Conservation (phyloP, 148 eudicot species). For the Amaranthus cruentus region DNA sequence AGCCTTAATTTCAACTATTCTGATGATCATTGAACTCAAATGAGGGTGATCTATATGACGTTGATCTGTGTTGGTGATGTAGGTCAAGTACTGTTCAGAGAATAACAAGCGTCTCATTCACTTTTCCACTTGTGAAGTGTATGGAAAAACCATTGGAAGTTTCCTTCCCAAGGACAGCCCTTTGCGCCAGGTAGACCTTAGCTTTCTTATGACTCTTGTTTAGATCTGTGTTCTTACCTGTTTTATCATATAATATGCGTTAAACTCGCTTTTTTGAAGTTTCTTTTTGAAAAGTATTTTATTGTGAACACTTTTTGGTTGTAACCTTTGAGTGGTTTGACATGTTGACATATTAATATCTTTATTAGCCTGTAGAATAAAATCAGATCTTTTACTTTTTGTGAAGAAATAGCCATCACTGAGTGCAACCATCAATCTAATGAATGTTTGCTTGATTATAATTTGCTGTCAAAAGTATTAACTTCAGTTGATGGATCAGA, state of each 20-base stretch:
- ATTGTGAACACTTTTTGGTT: neutral
- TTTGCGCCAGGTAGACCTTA: constrained; percentile 60
- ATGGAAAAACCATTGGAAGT: constrained; percentile 92
- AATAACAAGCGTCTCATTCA: constrained; percentile 95
- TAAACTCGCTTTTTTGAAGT: constrained; percentile 11
- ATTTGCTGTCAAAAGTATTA: neutral
- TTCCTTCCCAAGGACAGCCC: constrained; percentile 91
- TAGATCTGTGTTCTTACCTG: constrained; percentile 20
- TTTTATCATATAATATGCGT: neutral
- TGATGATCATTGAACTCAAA: neutral
- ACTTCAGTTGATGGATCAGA: neutral
- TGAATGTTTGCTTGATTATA: neutral
- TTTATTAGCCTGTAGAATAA: neutral
- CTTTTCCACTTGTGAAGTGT: constrained; percentile 97
- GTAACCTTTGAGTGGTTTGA: constrained; percentile 7
- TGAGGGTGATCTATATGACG: constrained; percentile 15
- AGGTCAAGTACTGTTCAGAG: constrained; percentile 98
- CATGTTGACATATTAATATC: constrained; percentile 10
- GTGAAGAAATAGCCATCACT: neutral
- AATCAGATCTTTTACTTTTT: neutral
- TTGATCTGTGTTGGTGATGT: constrained; percentile 24
- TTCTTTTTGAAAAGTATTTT: neutral
- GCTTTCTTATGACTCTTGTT: constrained; percentile 20
- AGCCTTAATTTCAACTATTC: neutral
- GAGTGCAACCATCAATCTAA: neutral